These are phyloP conservation scores for Triticum dicoccoides DNA, from an alignment of 176 grass and related monocot genomes.

Conservation along the genomic window DNA sequence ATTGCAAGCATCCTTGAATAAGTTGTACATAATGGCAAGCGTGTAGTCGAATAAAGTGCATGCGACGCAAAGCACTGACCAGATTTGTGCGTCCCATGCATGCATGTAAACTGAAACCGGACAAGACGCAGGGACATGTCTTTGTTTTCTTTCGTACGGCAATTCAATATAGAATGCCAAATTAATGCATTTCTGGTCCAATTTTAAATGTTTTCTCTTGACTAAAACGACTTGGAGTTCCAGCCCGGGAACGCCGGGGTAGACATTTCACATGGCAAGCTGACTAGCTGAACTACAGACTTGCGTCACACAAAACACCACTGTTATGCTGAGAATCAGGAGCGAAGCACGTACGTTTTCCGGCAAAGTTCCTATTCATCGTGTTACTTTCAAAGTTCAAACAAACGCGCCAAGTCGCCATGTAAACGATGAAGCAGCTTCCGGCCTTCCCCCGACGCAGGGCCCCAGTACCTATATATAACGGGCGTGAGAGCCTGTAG, in stretches of 20 bases:
- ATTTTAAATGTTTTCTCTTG: not conserved
- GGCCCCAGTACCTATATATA: constrained; percentile 7
- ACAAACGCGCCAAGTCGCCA: constrained; percentile 3
- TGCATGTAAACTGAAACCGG: constrained; percentile 11
- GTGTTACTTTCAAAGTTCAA: constrained; percentile 10
- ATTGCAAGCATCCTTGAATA: no score
- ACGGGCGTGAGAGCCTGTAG: not conserved
- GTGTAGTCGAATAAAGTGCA: not conserved
- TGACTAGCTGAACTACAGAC: not conserved
- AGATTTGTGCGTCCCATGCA: not conserved
- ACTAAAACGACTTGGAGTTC: not conserved
- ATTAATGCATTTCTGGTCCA: not conserved
- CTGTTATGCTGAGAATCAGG: not conserved
- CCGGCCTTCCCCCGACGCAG: not conserved
- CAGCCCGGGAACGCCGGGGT: not conserved
- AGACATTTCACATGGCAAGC: not conserved
- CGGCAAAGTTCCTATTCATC: not conserved
- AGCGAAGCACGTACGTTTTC: no score
- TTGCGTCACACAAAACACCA: not conserved
- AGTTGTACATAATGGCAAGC: no score
- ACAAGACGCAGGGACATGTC: not conserved
- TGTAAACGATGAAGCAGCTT: constrained; percentile 36
- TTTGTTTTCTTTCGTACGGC: not conserved
- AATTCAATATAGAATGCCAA: not conserved
- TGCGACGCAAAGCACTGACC: not conserved